phyloP scores from a whole-genome alignment of 306 rosid species.

The Neltuma alba region DNA sequence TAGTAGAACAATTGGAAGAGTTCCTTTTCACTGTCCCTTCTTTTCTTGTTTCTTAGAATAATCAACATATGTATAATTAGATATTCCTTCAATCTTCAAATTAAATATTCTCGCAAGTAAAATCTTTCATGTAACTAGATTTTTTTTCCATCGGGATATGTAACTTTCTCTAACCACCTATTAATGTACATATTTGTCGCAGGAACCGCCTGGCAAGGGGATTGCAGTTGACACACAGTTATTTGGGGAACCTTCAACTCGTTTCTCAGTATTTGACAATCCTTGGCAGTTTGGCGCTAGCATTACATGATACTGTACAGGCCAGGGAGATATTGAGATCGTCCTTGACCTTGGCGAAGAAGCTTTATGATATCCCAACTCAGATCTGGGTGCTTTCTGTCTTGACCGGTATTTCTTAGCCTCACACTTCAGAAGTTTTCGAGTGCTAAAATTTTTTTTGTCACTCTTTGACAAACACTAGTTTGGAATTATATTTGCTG shows the following conservation, averaged over 20 bases:
- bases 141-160: neutral
- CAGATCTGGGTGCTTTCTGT: slow-evolving; percentile 97
- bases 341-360: slow-evolving; percentile 93
- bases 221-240: slow-evolving; percentile 84
- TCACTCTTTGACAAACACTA: neutral
- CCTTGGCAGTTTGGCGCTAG: slow-evolving; percentile 94
- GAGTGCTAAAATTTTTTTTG: slow-evolving; percentile 12
- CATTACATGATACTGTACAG: slow-evolving; percentile 80
- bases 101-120: slow-evolving; percentile 9
- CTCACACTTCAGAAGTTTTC: slow-evolving; percentile 15
- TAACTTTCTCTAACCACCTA: slow-evolving; percentile 31
- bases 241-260: slow-evolving; percentile 96
- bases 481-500: neutral
- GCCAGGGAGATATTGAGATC: slow-evolving; percentile 97
- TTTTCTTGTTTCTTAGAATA: neutral
- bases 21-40: neutral
- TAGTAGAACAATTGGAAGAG: neutral
- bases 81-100: neutral
- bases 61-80: neutral
- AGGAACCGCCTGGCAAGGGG: slow-evolving; percentile 96
- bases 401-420: slow-evolving; percentile 66
- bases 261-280: slow-evolving; percentile 92
- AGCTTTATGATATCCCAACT: slow-evolving; percentile 90
- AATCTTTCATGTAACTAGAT: slow-evolving; percentile 6
- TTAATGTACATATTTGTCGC: slow-evolving; percentile 42